Conservation (phyloP, 164 flowering plant genomes). For the Tetrastigma voinierianum region DNA sequence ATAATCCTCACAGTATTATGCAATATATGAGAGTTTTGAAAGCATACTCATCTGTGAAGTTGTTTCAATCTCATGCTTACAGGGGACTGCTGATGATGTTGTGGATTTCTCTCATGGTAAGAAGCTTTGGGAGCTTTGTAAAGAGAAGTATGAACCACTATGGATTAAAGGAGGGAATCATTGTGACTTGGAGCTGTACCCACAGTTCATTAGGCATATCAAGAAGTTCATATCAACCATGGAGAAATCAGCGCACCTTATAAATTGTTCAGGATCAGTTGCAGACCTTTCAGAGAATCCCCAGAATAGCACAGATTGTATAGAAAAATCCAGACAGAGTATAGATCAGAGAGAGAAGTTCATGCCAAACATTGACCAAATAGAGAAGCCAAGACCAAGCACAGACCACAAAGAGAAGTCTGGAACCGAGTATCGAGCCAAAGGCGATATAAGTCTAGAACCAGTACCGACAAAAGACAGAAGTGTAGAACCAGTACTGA, state of each 20-base stretch:
- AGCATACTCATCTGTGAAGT: neutral
- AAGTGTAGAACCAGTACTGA: slow-evolving; percentile 41
- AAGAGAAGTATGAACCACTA: slow-evolving; percentile 62
- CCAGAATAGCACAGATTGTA: slow-evolving; percentile 37
- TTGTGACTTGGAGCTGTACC: slow-evolving; percentile 61
- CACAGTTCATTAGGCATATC: slow-evolving; percentile 59
- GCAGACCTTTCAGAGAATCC: slow-evolving; percentile 31
- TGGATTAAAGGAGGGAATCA: slow-evolving; percentile 70
- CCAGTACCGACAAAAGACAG: slow-evolving; percentile 8
- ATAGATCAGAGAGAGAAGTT: slow-evolving; percentile 52
- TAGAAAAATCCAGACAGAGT: slow-evolving; percentile 37
- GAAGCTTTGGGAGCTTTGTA: slow-evolving; percentile 65
- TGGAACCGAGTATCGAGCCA: too few relatives aligned
- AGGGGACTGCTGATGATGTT: slow-evolving; percentile 73
- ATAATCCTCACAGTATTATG: neutral
- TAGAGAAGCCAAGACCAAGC: slow-evolving; percentile 58
- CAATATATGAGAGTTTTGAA: neutral
- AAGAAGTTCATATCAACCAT: slow-evolving; percentile 55
- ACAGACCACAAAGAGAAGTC: slow-evolving; percentile 52
- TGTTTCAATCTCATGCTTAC: slow-evolving; percentile 13
- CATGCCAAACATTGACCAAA: slow-evolving; percentile 43
- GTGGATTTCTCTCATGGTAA: slow-evolving; percentile 65
- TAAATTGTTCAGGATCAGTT: slow-evolving; percentile 20
- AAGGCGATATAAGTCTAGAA: too few relatives aligned
- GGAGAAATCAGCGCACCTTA: slow-evolving; percentile 34